Evolutionary conservation across 2,329 filamentous ascomycete genomes (phyloP).

Genomic region (Dothideomycetes sp.): DNA sequence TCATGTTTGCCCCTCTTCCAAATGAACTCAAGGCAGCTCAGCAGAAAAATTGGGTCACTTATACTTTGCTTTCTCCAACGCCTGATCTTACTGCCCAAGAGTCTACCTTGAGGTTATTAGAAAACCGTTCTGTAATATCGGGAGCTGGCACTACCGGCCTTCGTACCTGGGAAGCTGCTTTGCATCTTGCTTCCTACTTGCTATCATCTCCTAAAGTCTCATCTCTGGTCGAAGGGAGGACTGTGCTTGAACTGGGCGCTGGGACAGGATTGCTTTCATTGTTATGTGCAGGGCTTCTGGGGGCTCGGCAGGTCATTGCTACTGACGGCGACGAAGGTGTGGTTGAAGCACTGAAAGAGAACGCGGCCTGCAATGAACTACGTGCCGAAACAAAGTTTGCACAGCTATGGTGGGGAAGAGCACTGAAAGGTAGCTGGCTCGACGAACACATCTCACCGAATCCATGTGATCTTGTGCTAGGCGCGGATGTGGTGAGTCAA

Average conservation of each 20-base stretch:
- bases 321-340: slow-evolving; percentile 69
- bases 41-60: slow-evolving; percentile 65
- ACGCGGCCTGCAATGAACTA: slow-evolving; percentile 57
- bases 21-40: slow-evolving; percentile 57
- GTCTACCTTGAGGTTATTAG: slow-evolving; percentile 48
- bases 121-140: slow-evolving; percentile 58
- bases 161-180: slow-evolving; percentile 70
- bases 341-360: slow-evolving; percentile 55
- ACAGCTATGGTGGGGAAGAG: slow-evolving; percentile 55
- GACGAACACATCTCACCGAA: slow-evolving; percentile 35
- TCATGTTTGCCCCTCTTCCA: slow-evolving; percentile 54
- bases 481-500: slow-evolving; percentile 54
- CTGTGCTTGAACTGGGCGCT: slow-evolving; percentile 61
- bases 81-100: slow-evolving; percentile 12
- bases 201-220: slow-evolving; percentile 28
- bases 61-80: slow-evolving; percentile 32
- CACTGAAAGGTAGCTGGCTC: slow-evolving; percentile 47
- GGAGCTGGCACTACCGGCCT: slow-evolving; percentile 64
- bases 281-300: slow-evolving; percentile 58
- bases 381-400: slow-evolving; percentile 37
- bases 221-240: slow-evolving; percentile 40
- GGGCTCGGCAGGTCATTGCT: slow-evolving; percentile 48
- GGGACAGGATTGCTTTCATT: slow-evolving; percentile 69
- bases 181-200: slow-evolving; percentile 62
- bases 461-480: slow-evolving; percentile 53